Evolutionary conservation across 2,329 filamentous ascomycete genomes (phyloP).

Genomic region (Arthroderma sp.): DNA sequence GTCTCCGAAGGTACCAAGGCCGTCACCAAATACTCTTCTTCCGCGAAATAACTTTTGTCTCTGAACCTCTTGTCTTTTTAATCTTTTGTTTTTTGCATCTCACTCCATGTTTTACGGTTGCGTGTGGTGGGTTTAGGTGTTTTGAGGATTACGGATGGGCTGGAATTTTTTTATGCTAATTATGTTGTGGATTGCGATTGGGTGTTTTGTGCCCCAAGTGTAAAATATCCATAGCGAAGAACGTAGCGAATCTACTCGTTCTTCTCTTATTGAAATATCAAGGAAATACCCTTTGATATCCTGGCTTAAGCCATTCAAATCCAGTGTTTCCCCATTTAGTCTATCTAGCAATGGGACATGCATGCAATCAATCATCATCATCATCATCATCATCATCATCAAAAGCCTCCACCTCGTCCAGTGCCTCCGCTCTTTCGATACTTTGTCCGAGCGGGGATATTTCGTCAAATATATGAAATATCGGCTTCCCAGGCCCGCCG

Average conservation of each 20-base stretch:
- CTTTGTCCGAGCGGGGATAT: constrained; percentile 36
- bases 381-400: constrained; percentile 52
- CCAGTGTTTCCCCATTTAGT: too few relatives aligned
- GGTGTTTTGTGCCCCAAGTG: constrained; percentile 26
- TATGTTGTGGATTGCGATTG: constrained; percentile 31
- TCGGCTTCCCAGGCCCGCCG: constrained; percentile 49
- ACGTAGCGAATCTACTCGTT: constrained; percentile 17
- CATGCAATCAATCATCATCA: too few relatives aligned
- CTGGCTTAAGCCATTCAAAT: too few relatives aligned
- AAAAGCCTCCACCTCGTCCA: constrained; percentile 81
- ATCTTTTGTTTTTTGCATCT: constrained; percentile 28
- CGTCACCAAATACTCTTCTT: constrained; percentile 99
- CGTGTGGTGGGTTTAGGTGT: constrained; percentile 20
- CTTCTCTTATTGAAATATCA: constrained; percentile 22
- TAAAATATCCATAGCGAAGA: constrained; percentile 34
- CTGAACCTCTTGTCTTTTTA: constrained; percentile 23
- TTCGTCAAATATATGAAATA: constrained; percentile 74
- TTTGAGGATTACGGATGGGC: constrained; percentile 36
- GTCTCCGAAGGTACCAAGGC: constrained; percentile 99
- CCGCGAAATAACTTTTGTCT: constrained; percentile 68
- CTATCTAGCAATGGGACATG: too few relatives aligned
- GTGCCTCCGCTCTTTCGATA: constrained; percentile 54
- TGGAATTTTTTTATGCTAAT: constrained; percentile 24
- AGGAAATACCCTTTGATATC: too few relatives aligned
- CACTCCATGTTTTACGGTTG: constrained; percentile 29